Evolutionary conservation across 768 basidiomycete genomes (phyloP), one percentile per base, ranked within the genome.

Genomic region (Pleurotus eryngii): DNA sequence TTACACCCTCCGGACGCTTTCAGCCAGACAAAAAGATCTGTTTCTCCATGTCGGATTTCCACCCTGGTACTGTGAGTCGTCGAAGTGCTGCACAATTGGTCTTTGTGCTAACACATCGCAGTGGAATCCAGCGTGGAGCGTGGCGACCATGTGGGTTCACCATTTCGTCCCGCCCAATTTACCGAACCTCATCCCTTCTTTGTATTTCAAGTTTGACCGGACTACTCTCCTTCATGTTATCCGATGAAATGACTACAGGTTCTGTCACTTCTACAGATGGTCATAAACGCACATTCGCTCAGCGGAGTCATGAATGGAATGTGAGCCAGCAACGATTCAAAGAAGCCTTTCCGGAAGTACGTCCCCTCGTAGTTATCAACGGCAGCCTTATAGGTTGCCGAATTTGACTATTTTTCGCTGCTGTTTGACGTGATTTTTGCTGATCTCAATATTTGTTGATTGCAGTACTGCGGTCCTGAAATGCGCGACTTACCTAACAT

Each of bases 51-150:
- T 94, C 92, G 3, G 92, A 95, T 71, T 95, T 93, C 67, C 93
- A 95, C 66, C 92, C 93, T 0, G 92, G 91, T 60, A 82, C 90
- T 11, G 91, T 92, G 63, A 69, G 89, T 81, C 24, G 4, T 8
- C 37, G n/a, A n/a, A 38, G n/a, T 38, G 60, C 45, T 45, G 17
- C 59, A 49, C 43, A 38, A 24, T 43, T 51, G 22, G 26, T 37
- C 46, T 54, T 53, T 40, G 35, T 9, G 17, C 18, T 56, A 37
- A 56, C 55, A 14, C 40, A 4, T 11, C 15, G 38, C 59, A 93
- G 90, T 95, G 93, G 94, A 95, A 95, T 70, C 94, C 94, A 5
- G 91, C 93, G 1, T 96, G 94, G 94, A 92, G 90, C 65, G 92
- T 95, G 9, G 89, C 91, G 18, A 96, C 94, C 11, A 96, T 96